Conservation (phyloP, 2,329 filamentous ascomycete species). For the Dactylonectria macrodidyma region DNA sequence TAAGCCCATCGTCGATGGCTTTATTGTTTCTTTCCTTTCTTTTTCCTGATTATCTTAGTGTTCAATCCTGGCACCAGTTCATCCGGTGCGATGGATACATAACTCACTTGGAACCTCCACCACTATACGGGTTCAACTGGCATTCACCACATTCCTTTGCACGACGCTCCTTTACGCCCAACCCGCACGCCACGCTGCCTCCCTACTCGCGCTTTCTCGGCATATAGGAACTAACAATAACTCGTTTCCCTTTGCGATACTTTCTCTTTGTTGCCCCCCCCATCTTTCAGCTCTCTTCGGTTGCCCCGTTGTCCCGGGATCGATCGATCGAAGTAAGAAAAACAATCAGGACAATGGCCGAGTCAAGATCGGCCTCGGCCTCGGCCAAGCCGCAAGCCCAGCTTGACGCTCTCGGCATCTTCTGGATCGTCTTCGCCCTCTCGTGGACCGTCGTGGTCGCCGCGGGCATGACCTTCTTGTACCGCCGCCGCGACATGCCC, state of each 20-base stretch:
- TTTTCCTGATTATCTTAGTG: background rate
- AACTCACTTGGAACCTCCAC: background rate
- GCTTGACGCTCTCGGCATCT: constrained; percentile 58
- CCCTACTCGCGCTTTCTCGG: no score
- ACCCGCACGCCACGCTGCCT: background rate
- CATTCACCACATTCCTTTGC: constrained; percentile 7
- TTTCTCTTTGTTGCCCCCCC: background rate
- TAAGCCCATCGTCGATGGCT: background rate
- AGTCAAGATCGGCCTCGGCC: constrained; percentile 35
- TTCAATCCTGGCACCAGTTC: background rate
- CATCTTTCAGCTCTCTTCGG: no score
- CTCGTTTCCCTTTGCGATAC: background rate
- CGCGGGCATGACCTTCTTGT: constrained; percentile 59
- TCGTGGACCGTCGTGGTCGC: constrained; percentile 58
- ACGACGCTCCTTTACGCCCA: constrained; percentile 2
- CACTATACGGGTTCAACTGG: background rate
- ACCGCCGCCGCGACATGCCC: constrained; percentile 56
- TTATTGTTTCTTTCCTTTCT: background rate
- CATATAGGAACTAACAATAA: no score
- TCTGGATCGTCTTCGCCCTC: constrained; percentile 55
- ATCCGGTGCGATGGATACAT: background rate
- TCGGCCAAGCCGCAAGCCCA: constrained; percentile 49
- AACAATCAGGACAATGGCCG: constrained; percentile 34
- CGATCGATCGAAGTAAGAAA: no score
- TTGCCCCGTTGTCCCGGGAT: no score